Conservation (phyloP, 2,329 filamentous ascomycete genomes). For the Sarocladium kiliense region DNA sequence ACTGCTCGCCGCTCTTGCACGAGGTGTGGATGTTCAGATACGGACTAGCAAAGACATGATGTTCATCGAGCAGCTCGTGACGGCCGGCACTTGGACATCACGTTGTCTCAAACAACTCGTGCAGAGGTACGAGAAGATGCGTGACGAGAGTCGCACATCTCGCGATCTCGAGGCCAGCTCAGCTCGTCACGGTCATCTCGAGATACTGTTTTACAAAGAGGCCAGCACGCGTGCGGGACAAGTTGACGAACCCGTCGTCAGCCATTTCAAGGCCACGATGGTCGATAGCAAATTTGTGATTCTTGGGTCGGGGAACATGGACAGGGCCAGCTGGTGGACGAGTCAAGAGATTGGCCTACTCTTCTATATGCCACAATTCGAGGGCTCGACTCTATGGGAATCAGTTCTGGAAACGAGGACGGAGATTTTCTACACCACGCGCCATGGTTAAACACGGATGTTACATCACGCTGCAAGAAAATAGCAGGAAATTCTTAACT, state of each 20-base stretch:
- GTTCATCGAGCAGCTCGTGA: conserved; percentile 75
- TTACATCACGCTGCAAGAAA: too few relatives aligned
- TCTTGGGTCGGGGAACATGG: conserved; percentile 77
- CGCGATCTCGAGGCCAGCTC: neutral
- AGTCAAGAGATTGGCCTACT: conserved; percentile 76
- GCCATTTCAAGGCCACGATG: conserved; percentile 72
- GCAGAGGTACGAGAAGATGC: conserved; percentile 42
- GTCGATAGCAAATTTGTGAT: conserved; percentile 64
- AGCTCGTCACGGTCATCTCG: conserved; percentile 41
- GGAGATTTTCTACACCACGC: conserved; percentile 26
- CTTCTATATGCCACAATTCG: conserved; percentile 39
- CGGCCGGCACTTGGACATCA: conserved; percentile 68
- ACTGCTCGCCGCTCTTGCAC: conserved; percentile 53
- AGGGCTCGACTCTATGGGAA: conserved; percentile 33
- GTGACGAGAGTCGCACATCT: neutral
- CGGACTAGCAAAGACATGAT: conserved; percentile 67
- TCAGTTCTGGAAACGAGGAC: conserved; percentile 29
- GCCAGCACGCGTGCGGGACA: conserved; percentile 22
- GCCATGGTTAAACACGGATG: neutral
- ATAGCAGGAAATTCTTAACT: too few relatives aligned
- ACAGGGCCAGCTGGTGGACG: conserved; percentile 81
- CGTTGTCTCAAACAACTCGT: conserved; percentile 57
- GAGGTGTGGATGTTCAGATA: conserved; percentile 64
- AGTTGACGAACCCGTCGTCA: conserved; percentile 60
- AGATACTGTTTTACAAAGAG: conserved; percentile 53